phyloP scores from a whole-genome alignment of 148 eudicot species.

The Pouteria glomerata region DNA sequence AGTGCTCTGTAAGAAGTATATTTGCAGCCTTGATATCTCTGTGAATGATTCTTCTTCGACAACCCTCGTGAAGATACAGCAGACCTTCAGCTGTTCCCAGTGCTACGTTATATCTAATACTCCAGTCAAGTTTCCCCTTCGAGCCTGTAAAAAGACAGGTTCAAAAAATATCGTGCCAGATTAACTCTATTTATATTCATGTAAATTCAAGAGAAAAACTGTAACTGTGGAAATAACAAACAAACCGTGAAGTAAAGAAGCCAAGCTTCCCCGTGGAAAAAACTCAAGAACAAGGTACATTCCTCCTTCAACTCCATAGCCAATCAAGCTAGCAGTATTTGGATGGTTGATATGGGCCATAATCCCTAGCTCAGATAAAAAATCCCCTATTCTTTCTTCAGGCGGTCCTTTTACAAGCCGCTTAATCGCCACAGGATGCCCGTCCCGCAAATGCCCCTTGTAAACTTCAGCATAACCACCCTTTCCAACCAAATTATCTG shows the following conservation, averaged over 20 bases:
- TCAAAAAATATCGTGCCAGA: neutral
- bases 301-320: conserved; percentile 91
- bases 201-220: neutral
- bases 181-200: neutral
- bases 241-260: conserved; percentile 61
- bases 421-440: conserved; percentile 67
- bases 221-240: neutral
- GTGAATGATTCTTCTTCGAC: conserved; percentile 83
- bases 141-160: conserved; percentile 32
- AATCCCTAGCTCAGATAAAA: conserved; percentile 70
- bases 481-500: conserved; percentile 73
- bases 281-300: conserved; percentile 71
- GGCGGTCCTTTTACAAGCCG: conserved; percentile 46
- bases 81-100: conserved; percentile 77
- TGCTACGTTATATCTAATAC: conserved; percentile 65
- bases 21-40: no score
- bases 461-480: conserved; percentile 92
- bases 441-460: conserved; percentile 52
- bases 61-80: conserved; percentile 73
- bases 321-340: conserved; percentile 65
- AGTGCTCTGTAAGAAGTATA: conserved; percentile 60
- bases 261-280: conserved; percentile 79
- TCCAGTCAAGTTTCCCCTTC: conserved; percentile 51
- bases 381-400: conserved; percentile 62
- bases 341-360: conserved; percentile 91